phyloP scores from a whole-genome alignment of 176 grass and related monocot species.

The Zoysia japonica region DNA sequence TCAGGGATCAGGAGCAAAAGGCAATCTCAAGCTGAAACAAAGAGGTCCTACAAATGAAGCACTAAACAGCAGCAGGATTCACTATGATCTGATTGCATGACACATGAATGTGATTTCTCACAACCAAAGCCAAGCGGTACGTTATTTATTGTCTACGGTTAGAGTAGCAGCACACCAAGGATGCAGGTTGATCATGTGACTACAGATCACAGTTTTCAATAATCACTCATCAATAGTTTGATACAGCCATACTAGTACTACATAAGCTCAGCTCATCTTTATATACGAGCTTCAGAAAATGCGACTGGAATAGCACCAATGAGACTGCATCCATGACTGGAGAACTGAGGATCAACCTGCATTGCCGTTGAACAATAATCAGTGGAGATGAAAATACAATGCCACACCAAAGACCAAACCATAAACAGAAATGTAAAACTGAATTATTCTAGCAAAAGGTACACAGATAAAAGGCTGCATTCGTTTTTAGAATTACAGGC shows the following conservation, averaged over 20 bases:
- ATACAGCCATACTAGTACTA: constrained; percentile 9
- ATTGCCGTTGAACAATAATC: neutral
- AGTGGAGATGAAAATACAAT: neutral
- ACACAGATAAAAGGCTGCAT: neutral
- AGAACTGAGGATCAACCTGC: constrained; percentile 27
- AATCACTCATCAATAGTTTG: neutral
- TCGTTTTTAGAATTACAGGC: too few species aligned
- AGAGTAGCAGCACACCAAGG: constrained; percentile 10
- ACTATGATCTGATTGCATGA: neutral
- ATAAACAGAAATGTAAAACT: neutral
- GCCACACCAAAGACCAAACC: neutral
- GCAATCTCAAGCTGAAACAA: too few species aligned
- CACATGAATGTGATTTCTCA: neutral
- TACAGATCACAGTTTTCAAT: neutral
- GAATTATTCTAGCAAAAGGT: neutral
- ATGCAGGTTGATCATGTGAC: constrained; percentile 11
- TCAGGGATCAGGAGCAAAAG: too few species aligned
- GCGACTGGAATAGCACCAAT: neutral
- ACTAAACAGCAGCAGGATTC: neutral
- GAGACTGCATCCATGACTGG: neutral
- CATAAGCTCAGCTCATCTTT: constrained; percentile 22
- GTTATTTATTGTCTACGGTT: neutral
- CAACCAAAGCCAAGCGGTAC: neutral
- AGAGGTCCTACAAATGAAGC: neutral
- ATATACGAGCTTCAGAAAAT: neutral